Conservation (phyloP, 768 basidiomycete species). For the Exidia glandulosa region DNA sequence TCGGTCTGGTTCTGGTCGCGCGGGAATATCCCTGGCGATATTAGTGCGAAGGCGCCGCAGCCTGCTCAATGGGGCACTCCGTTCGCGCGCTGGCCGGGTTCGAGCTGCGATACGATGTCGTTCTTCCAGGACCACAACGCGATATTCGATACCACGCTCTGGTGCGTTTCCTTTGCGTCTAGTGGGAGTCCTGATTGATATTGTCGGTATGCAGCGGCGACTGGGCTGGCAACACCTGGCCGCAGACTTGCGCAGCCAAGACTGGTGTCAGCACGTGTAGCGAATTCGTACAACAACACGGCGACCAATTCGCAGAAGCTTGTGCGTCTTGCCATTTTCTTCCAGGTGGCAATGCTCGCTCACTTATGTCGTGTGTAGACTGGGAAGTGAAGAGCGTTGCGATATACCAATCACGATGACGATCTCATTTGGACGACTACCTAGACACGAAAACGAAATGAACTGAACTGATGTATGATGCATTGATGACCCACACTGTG, state of each 20-base stretch:
- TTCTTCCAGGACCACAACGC: conserved; percentile 69
- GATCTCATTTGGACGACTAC: neutral
- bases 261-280: conserved; percentile 78
- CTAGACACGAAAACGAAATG: neutral
- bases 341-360: neutral
- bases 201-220: conserved; percentile 48
- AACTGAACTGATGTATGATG: neutral
- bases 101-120: conserved; percentile 59
- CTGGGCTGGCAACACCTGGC: conserved; percentile 85
- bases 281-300: conserved; percentile 62
- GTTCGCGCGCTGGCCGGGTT: conserved; percentile 68
- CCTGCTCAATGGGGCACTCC: conserved; percentile 71
- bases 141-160: conserved; percentile 82
- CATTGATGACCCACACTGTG: neutral
- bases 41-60: conserved; percentile 57
- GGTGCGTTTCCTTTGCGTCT: conserved; percentile 31
- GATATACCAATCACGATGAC: conserved; percentile 41
- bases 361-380: conserved; percentile 30
- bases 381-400: conserved; percentile 74
- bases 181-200: conserved; percentile 3
- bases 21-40: conserved; percentile 62
- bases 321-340: conserved; percentile 41
- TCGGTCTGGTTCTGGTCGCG: conserved; percentile 76
- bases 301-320: conserved; percentile 60
- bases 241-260: conserved; percentile 69